phyloP scores from a whole-genome alignment of 345 rosid genomes.

The Linum lewisii region DNA sequence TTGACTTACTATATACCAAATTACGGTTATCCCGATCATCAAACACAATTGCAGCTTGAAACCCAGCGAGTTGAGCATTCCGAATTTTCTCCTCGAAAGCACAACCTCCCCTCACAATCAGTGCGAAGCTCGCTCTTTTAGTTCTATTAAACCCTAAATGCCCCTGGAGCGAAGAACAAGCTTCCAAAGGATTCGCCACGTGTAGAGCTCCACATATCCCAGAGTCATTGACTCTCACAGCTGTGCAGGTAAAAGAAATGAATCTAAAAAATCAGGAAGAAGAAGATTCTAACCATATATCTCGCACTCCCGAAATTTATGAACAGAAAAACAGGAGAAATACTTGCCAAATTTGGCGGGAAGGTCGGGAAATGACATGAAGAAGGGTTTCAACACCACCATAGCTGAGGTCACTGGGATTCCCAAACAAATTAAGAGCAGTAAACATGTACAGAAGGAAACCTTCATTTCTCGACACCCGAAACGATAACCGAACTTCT shows the following conservation, averaged over 20 bases:
- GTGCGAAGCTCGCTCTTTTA: constrained; percentile 25
- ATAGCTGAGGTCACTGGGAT: constrained; percentile 27
- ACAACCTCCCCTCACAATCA: constrained; percentile 55
- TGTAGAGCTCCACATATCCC: constrained; percentile 55
- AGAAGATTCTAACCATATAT: background rate
- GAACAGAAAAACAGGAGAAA: constrained; percentile 10
- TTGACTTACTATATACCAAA: constrained; percentile 54
- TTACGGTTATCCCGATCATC: constrained; percentile 36
- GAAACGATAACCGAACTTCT: background rate
- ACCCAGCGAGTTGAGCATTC: constrained; percentile 47
- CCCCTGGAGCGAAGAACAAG: constrained; percentile 39
- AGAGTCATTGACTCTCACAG: constrained; percentile 23
- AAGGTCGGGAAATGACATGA: constrained; percentile 46
- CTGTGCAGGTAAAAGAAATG: no score
- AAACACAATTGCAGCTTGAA: constrained; percentile 47
- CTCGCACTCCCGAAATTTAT: background rate
- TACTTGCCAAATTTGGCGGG: constrained; percentile 66
- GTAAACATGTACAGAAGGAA: constrained; percentile 3
- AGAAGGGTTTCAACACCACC: constrained; percentile 40
- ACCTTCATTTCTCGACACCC: constrained; percentile 17
- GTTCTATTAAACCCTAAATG: constrained; percentile 24
- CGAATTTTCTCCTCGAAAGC: constrained; percentile 51
- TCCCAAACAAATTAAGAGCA: constrained; percentile 16
- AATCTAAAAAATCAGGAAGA: background rate
- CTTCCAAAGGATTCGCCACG: constrained; percentile 48